Base-by-base conservation (phyloP, 495 filamentous ascomycete species). In the Penicillium riverlandense region DNA sequence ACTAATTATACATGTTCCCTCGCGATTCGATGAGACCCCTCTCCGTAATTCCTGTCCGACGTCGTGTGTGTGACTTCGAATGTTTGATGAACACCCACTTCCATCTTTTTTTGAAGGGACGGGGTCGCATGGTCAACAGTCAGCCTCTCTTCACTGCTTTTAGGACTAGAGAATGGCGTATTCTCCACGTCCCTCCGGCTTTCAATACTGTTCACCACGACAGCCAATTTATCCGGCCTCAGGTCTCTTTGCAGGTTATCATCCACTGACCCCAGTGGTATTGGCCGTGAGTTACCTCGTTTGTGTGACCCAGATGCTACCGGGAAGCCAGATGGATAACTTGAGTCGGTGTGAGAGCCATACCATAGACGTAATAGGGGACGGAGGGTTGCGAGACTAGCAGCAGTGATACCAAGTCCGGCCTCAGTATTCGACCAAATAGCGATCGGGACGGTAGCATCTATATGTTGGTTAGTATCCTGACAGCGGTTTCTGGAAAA, bases 331-430 rank as follows among this genome's bases (percentile, higher is more conserved):
- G 48, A 39, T 2, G 49, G 44, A 45, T 63, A 61, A 10, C 51
- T 40, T 7, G 40, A 40, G 22, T 56, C 55, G 41, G 49, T 38
- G 28, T 38, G 46, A 5, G 62, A 57, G 22, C 63, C 65, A 29
- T 63, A 44, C 44, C 59, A 57, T 12, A 61, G 36, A 29, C 65
- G 61, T 27, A 79, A 61, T 5, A 75, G 61, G 6, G 71, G 71
- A 22, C 70, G 69, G 8, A 74, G 65, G 9, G 65, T 71, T 35
- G 70, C 70, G 7, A 75, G 66, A 43, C 66, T 70, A 9, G 64
- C 71, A 37, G 69, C 67, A 1, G 70, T 63, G 47, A 75, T 71
- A 11, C 69, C 71, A 0, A 74, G 57, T 14, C 62, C 67, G n/a
- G 53, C 53, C 53, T 75, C 70, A 45, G 66, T 58, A 40, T 59